Evolutionary conservation across 352 stramenopile species (phyloP), one percentile per base, ranked within the genome.

Genomic region (Globisporangium nagaii): DNA sequence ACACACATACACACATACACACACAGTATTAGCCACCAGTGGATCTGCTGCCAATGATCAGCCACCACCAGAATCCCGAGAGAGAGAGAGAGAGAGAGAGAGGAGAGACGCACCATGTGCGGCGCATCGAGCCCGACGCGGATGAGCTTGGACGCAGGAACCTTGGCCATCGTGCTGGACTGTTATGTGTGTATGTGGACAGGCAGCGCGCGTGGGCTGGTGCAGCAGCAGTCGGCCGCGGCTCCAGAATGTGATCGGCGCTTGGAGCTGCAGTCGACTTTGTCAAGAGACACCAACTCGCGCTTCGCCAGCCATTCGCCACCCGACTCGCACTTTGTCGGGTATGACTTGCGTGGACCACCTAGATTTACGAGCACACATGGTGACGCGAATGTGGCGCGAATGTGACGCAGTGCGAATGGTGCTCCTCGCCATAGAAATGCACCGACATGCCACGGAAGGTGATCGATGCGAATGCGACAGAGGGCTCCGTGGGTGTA

Each of bases 91-190:
- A 31, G 5, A 25, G 2, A 20, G 5, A 40, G 11, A 20, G 34
- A 2, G 6, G 15, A 43, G 9, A 49, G 56, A 78, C 69, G 35
- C 63, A 93, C 83, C 63, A 91, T 68, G 65, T 93, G 83, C 43
- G 83, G 80, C 32, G 83, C 83, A 41, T 93, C 83, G 36, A 76
- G 57, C 34, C 82, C 82, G 41, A 93, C 75, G 47, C 74, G 78
- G 52, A 93, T 86, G 48, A 90, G 71, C 65, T 88, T 93, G 22
- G 73, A 68, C 24, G 64, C 57, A 35, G 72, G 61, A 41, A 69
- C 63, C 72, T 92, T 92, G 60, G 54, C 64, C 82, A 92, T 91
- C 46, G 53, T 63, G 28, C 24, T 25, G 19, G 10, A 32, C n/a
- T 34, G 27, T 34, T 24, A 13, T 39, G 10, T 28, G 4, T 47